Evolutionary conservation across 2,329 filamentous ascomycete genomes (phyloP).

Genomic region (Cadophora malorum): DNA sequence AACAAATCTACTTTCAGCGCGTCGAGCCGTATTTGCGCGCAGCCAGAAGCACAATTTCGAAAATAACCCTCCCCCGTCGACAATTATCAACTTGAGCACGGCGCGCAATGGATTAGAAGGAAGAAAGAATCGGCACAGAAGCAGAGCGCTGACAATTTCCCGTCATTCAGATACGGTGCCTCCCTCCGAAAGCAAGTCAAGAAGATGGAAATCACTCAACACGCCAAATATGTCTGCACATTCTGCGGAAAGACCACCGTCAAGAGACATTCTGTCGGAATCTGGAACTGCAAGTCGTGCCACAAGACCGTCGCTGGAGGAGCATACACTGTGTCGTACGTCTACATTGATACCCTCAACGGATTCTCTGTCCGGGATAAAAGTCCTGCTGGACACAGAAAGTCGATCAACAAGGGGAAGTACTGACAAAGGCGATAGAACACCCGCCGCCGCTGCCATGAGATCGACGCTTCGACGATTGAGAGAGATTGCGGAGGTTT

Average conservation of each 20-base stretch:
- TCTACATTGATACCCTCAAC: conserved; percentile 46
- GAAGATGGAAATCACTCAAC: conserved; percentile 99
- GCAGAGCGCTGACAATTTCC: conserved; percentile 34
- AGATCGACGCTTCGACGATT: conserved; percentile 96
- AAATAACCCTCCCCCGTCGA: not conserved
- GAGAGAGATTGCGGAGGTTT: conserved; percentile 97
- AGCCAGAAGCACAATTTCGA: conserved; percentile 13
- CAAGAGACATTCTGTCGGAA: conserved; percentile 88
- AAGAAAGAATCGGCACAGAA: not conserved
- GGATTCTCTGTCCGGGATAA: not conserved
- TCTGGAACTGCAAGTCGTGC: conserved; percentile 97
- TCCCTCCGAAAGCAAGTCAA: conserved; percentile 99
- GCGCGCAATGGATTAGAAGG: conserved; percentile 12
- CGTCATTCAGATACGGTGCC: conserved; percentile 82
- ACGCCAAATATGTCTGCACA: conserved; percentile 96
- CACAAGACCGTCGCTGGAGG: conserved; percentile 92
- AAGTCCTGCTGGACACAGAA: not conserved
- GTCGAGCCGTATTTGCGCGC: conserved; percentile 1
- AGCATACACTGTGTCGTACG: conserved; percentile 96
- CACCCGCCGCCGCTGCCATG: conserved; percentile 90
- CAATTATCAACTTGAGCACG: not conserved
- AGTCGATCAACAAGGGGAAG: conserved; percentile 2
- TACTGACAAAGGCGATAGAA: conserved; percentile 59
- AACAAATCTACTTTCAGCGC: conserved; percentile 41
- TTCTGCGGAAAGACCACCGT: conserved; percentile 98